Conservation (phyloP, 2,329 filamentous ascomycete genomes). For the Knoxdaviesia capensis region DNA sequence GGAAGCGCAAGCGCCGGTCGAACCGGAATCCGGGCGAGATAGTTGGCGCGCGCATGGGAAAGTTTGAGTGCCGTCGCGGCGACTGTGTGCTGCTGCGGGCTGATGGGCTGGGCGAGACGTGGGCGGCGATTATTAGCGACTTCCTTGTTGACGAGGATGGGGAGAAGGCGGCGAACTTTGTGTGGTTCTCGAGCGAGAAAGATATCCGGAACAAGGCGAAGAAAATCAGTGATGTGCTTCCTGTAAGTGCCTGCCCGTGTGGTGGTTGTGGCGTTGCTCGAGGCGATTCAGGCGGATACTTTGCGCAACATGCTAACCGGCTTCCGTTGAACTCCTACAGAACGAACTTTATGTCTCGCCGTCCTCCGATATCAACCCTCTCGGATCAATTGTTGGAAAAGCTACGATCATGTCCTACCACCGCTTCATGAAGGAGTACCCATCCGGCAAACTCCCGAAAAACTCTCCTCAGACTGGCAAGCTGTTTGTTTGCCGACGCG, state of each 20-base stretch:
- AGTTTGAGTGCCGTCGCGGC: slow-evolving; percentile 61
- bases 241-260: slow-evolving; percentile 21
- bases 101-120: slow-evolving; percentile 69
- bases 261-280: neutral
- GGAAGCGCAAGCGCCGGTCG: slow-evolving; percentile 16
- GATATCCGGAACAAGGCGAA: slow-evolving; percentile 71
- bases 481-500: slow-evolving; percentile 74
- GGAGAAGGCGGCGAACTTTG: slow-evolving; percentile 67
- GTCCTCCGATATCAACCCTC: slow-evolving; percentile 68
- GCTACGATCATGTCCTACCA: slow-evolving; percentile 59
- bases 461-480: slow-evolving; percentile 60
- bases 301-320: neutral
- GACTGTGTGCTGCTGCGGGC: slow-evolving; percentile 77
- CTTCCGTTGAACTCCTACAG: slow-evolving; percentile 13
- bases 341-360: slow-evolving; percentile 88
- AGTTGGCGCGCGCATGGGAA: slow-evolving; percentile 63
- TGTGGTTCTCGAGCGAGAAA: slow-evolving; percentile 89
- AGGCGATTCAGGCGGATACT: no score
- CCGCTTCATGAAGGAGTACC: slow-evolving; percentile 48
- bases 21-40: slow-evolving; percentile 25
- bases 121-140: slow-evolving; percentile 75
- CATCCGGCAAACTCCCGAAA: slow-evolving; percentile 54
- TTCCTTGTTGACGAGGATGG: slow-evolving; percentile 59
- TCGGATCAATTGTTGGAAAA: slow-evolving; percentile 79
- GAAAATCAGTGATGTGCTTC: slow-evolving; percentile 61